These are phyloP conservation scores for Neltuma alba DNA, from an alignment of 306 rosid species.

Conservation along the genomic window DNA sequence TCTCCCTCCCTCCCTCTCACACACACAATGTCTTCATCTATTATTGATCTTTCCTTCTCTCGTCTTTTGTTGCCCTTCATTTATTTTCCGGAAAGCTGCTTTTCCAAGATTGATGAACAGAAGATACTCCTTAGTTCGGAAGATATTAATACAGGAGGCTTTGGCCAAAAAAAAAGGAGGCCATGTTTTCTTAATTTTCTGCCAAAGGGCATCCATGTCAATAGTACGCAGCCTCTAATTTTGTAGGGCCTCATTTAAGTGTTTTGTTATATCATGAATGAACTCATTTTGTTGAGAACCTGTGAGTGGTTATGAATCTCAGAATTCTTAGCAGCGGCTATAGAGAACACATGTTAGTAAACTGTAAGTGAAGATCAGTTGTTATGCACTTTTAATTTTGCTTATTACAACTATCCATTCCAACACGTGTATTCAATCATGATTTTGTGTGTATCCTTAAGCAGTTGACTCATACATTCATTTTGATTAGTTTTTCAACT, in stretches of 20 bases:
- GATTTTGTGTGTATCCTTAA: neutral
- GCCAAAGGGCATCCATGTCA: constrained; percentile 8
- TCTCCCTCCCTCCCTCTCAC: constrained; percentile 30
- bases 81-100: constrained; percentile 15
- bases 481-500: neutral
- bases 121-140: constrained; percentile 1
- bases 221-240: constrained; percentile 11
- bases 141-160: neutral
- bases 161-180: too few relatives aligned
- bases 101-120: constrained; percentile 15
- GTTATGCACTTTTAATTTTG: constrained; percentile 7
- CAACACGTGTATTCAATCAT: constrained; percentile 1
- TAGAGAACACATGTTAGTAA: neutral
- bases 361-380: constrained; percentile 4
- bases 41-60: constrained; percentile 5
- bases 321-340: neutral
- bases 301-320: neutral
- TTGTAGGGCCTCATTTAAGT: constrained; percentile 2
- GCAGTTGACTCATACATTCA: neutral
- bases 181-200: neutral
- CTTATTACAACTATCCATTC: constrained; percentile 12
- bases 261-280: constrained; percentile 7
- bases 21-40: neutral
- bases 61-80: constrained; percentile 15
- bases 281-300: neutral